These are phyloP conservation scores for Nicotiana knightiana DNA, from an alignment of 257 asterid species.

Conservation along the genomic window DNA sequence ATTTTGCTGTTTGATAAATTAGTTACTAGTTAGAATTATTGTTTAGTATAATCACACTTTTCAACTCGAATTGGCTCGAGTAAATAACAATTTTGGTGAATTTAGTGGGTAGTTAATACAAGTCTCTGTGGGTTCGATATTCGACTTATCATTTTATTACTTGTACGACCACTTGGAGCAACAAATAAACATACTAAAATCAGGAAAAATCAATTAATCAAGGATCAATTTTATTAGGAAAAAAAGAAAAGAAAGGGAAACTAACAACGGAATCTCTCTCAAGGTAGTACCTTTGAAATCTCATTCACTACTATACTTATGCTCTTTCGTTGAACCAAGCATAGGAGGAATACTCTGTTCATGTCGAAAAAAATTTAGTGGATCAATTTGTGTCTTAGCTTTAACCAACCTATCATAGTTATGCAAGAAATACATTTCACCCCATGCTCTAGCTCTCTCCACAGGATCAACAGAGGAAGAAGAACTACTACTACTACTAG, in stretches of 20 bases:
- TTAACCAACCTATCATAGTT: slow-evolving; percentile 64
- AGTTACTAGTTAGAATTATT: too few relatives aligned
- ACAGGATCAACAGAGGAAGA: slow-evolving; percentile 22
- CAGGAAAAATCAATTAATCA: too few relatives aligned
- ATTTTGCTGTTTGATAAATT: too few relatives aligned
- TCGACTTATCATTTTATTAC: too few relatives aligned
- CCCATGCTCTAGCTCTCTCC: slow-evolving; percentile 61
- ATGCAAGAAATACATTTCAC: slow-evolving; percentile 59
- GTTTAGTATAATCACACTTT: too few relatives aligned
- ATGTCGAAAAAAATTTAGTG: slow-evolving; percentile 47
- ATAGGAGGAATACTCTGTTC: slow-evolving; percentile 66
- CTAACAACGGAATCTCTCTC: neutral
- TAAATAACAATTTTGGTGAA: too few relatives aligned
- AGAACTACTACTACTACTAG: neutral
- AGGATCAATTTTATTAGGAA: too few relatives aligned
- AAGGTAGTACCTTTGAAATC: neutral
- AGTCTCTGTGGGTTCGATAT: too few relatives aligned
- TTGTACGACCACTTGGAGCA: too few relatives aligned
- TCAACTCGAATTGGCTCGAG: too few relatives aligned
- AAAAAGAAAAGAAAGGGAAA: neutral
- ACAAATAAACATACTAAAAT: too few relatives aligned
- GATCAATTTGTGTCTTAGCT: slow-evolving; percentile 58
- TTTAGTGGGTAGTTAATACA: too few relatives aligned
- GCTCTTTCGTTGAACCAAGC: slow-evolving; percentile 10
- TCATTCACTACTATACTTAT: neutral